phyloP scores from a whole-genome alignment of 306 rosid genomes.

The Quercus variabilis region DNA sequence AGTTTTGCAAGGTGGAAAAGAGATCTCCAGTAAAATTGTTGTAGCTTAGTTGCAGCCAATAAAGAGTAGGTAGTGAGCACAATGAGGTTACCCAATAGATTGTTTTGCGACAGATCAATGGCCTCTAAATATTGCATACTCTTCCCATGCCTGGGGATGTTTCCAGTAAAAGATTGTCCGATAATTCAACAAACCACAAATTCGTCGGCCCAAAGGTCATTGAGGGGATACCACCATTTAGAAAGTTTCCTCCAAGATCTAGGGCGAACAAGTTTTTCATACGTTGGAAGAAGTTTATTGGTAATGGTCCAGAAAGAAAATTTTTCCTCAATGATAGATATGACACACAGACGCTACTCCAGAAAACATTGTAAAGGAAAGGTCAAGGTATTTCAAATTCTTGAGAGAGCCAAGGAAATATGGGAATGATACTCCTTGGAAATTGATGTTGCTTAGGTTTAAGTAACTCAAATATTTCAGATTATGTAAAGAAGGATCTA shows the following conservation, averaged over 20 bases:
- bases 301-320: too few species aligned
- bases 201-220: neutral
- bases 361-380: neutral
- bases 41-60: neutral
- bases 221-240: neutral
- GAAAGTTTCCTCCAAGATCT: too few species aligned
- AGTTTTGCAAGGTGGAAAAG: neutral
- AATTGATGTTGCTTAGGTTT: too few species aligned
- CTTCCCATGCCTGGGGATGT: neutral
- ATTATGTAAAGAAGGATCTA: slow-evolving; percentile 14
- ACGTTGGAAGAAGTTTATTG: too few species aligned
- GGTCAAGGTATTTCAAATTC: too few species aligned
- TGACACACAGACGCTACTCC: slow-evolving; percentile 1
- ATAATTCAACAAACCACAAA: too few species aligned
- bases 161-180: neutral
- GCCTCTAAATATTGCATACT: neutral
- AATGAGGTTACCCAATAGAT: neutral
- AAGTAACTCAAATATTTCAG: neutral
- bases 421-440: too few species aligned
- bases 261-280: too few species aligned
- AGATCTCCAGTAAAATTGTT: slow-evolving; percentile 2
- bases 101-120: neutral
- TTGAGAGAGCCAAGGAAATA: too few species aligned
- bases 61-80: neutral
- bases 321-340: too few species aligned